Base-by-base conservation (phyloP, 1,139 yeast species). In the Geotrichum candidum region DNA sequence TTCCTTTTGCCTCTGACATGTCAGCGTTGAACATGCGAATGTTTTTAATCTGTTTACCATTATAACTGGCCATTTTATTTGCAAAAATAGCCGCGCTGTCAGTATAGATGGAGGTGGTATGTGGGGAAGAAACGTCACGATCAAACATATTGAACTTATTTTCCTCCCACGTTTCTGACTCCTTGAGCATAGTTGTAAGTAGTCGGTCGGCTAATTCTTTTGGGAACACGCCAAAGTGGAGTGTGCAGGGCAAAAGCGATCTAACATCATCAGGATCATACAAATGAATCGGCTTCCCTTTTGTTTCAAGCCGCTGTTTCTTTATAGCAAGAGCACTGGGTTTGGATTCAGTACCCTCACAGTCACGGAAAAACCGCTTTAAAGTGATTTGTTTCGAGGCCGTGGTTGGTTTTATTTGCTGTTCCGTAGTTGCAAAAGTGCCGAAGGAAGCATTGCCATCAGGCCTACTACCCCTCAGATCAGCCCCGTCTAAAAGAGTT, bases 141-240 rank as follows among this genome's bases (percentile, higher is more conserved):
- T 86, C 90, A 67, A 86, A 87, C 18, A 88, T 74, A 63, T 81
- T 79, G 68, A 88, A 88, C 48, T 66, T 58, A 29, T 64, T 60
- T 63, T 77, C 74, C 18, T 76, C 75, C 74, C 84, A 82, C 0
- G 68, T 62, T 1, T 74, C 67, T 5, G 77, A 73, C 51, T 80
- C 82, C 0, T 74, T 69, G 63, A 82, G 64, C 15, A 86, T 72
- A 33, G 76, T 73, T 10, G 68, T 62, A 1, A 86, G 72, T 2
- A 86, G 67, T 0, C 68, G 67, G 51, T 81, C 76, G 0, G 90
- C 82, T 10, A 83, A 63, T 0, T 78, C 76, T 0, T 70, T 62
- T 0, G 88, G 86, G 3, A 88, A 73, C 55, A 85, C 82, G 64
- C 83, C 77, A 55, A 73, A 74, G 63, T 81, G 79, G 56, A 85